These are phyloP conservation scores for Apophysomyces trapeziformis DNA, from an alignment of 371 early-diverging fungal genomes.

Conservation along the genomic window DNA sequence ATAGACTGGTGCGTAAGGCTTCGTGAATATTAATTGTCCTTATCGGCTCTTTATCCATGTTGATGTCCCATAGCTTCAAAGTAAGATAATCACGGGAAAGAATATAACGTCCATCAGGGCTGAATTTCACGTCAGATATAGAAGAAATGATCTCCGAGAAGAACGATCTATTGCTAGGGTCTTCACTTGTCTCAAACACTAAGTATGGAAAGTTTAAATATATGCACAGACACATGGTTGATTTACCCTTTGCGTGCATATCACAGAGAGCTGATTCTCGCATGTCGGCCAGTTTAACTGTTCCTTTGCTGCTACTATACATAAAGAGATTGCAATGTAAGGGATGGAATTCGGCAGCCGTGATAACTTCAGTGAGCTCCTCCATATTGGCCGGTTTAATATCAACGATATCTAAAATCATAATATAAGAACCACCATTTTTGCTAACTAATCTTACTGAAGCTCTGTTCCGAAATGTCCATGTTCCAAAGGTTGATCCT, in stretches of 20 bases:
- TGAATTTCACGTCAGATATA: conserved; percentile 95
- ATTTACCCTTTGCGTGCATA: conserved; percentile 83
- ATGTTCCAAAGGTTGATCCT: conserved; percentile 99
- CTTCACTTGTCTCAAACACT: conserved; percentile 96
- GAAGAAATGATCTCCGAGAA: conserved; percentile 99
- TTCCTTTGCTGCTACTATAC: conserved; percentile 98
- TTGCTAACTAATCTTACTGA: conserved; percentile 70
- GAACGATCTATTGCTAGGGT: conserved; percentile 91
- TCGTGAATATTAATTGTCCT: conserved; percentile 96
- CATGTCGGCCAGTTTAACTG: conserved; percentile 97
- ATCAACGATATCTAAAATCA: conserved; percentile 91
- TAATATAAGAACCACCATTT: not conserved
- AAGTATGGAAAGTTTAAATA: not conserved
- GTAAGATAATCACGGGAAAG: conserved; percentile 96
- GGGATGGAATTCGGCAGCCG: conserved; percentile 98
- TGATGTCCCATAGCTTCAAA: conserved; percentile 97
- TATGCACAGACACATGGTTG: not conserved
- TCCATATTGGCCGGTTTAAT: conserved; percentile 99
- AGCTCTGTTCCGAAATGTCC: conserved; percentile 95
- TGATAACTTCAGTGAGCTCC: conserved; percentile 99
- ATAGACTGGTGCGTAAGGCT: conserved; percentile 89
- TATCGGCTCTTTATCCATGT: conserved; percentile 93
- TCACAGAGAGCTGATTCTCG: conserved; percentile 95
- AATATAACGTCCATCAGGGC: conserved; percentile 94
- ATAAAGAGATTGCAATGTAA: conserved; percentile 94